Conservation (phyloP, 2,329 filamentous ascomycete genomes). For the Epichloe coenophiala region DNA sequence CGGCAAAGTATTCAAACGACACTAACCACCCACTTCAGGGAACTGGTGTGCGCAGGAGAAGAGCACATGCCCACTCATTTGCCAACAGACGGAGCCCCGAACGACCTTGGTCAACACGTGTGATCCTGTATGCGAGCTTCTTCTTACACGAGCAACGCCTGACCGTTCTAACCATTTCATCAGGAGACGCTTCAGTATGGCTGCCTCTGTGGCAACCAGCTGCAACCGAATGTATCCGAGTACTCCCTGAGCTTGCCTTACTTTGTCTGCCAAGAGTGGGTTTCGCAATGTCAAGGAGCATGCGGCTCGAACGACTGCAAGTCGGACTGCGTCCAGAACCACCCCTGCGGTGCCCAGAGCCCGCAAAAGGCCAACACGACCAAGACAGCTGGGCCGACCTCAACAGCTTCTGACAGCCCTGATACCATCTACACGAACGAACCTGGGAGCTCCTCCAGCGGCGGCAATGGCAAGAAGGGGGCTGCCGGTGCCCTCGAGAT, state of each 20-base stretch:
- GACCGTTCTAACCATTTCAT: neutral
- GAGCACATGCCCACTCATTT: conserved; percentile 58
- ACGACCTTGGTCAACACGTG: conserved; percentile 50
- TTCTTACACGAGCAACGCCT: neutral
- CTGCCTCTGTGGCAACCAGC: conserved; percentile 57
- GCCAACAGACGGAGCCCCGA: conserved; percentile 42
- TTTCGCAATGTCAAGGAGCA: conserved; percentile 57
- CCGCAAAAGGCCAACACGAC: conserved; percentile 25
- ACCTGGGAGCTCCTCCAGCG: conserved; percentile 7
- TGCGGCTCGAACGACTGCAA: conserved; percentile 58
- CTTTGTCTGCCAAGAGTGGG: conserved; percentile 61
- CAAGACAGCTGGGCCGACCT: conserved; percentile 18
- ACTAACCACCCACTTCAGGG: conserved; percentile 24
- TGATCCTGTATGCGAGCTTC: conserved; percentile 38
- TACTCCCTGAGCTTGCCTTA: conserved; percentile 69
- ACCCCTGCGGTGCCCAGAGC: conserved; percentile 5
- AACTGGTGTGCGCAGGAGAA: conserved; percentile 53
- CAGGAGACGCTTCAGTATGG: conserved; percentile 52
- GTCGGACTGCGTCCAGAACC: conserved; percentile 4
- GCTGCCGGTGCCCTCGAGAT: conserved; percentile 19
- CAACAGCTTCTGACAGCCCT: conserved; percentile 24
- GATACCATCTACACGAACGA: conserved; percentile 7
- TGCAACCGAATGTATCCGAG: conserved; percentile 58
- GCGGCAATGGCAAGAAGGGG: conserved; percentile 12
- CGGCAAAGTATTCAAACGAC: neutral